phyloP scores from a whole-genome alignment of 352 stramenopile genomes.

The Phytophthora palmivora region DNA sequence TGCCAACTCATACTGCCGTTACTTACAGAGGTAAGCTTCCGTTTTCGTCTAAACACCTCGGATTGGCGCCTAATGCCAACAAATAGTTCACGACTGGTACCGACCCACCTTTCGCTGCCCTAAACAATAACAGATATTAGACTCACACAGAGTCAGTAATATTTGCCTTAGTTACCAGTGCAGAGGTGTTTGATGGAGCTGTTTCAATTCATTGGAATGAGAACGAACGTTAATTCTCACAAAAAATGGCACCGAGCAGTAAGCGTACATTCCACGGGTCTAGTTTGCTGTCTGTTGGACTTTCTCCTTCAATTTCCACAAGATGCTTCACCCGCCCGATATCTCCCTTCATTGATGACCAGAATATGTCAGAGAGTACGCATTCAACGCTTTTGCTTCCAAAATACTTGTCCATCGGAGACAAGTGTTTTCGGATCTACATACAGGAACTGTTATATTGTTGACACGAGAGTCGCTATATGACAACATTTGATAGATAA shows the following conservation, averaged over 20 bases:
- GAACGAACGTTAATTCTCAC: background rate
- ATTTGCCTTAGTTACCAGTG: too few species aligned
- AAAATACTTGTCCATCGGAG: slow-evolving; percentile 77
- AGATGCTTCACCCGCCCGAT: slow-evolving; percentile 60
- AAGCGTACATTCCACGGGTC: slow-evolving; percentile 76
- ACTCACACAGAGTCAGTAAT: too few species aligned
- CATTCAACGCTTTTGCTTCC: slow-evolving; percentile 52
- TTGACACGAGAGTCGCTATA: too few species aligned
- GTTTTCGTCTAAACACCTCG: slow-evolving; percentile 66
- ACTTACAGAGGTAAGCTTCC: slow-evolving; percentile 72
- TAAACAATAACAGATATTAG: slow-evolving; percentile 16
- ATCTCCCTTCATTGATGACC: slow-evolving; percentile 71
- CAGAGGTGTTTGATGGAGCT: slow-evolving; percentile 75
- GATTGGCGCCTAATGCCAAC: slow-evolving; percentile 52
- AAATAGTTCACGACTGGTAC: slow-evolving; percentile 63
- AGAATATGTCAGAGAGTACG: slow-evolving; percentile 74
- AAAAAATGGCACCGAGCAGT: background rate
- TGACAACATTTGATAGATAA: background rate
- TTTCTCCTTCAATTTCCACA: slow-evolving; percentile 64
- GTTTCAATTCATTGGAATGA: too few species aligned
- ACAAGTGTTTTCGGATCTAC: slow-evolving; percentile 51
- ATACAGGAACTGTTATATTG: background rate
- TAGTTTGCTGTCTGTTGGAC: slow-evolving; percentile 46
- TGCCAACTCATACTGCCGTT: background rate
- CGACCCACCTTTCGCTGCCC: slow-evolving; percentile 72